Conservation (phyloP, 2,329 filamentous ascomycete genomes). For the Domatiomyces globalis region DNA sequence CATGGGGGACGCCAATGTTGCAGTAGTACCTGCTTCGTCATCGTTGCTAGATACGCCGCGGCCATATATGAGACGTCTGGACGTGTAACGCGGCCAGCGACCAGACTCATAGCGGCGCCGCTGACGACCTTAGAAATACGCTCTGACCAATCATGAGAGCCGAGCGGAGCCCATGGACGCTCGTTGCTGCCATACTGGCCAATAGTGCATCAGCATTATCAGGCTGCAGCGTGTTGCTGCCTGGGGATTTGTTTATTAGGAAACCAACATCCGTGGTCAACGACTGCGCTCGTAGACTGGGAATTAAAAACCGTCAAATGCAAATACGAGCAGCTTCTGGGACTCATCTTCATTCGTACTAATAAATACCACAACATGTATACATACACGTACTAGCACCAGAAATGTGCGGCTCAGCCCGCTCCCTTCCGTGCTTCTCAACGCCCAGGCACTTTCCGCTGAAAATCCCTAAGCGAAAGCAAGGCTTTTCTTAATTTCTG, state of each 20-base stretch:
- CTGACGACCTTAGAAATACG: background rate
- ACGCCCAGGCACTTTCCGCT: background rate
- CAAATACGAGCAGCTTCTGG: background rate
- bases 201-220: background rate
- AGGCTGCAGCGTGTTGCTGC: background rate
- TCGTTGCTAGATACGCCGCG: background rate
- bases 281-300: background rate
- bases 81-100: background rate
- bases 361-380: background rate
- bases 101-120: too few species aligned
- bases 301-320: background rate
- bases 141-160: background rate
- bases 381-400: too few species aligned
- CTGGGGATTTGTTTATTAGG: background rate
- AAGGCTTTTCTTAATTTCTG: conserved; percentile 98
- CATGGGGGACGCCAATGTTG: background rate
- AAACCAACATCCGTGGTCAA: background rate
- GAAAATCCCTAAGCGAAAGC: conserved; percentile 31
- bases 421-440: background rate
- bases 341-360: background rate
- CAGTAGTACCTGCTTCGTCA: background rate
- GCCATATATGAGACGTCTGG: background rate
- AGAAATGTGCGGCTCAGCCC: background rate
- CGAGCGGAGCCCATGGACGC: background rate
- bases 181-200: background rate